A percentile compares a stretch with the other conserved stretches of the same genome.
Evolutionary conservation across 1,139 yeast genomes (phyloP).

Genomic region (Saccharomyces pastorianus): DNA sequence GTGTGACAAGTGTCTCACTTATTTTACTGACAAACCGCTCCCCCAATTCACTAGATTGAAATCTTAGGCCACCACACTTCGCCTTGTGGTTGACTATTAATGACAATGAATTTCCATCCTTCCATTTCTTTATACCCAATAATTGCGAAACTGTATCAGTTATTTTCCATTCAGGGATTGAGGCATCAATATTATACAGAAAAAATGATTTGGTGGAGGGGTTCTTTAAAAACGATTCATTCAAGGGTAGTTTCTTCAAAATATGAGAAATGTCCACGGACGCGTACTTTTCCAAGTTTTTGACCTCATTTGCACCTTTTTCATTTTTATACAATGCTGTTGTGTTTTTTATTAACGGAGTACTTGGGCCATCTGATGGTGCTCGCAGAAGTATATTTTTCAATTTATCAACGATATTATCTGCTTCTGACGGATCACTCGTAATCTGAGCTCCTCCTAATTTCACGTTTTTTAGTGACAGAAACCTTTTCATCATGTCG

Average conservation of each 20-base stretch:
- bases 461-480: conserved; percentile 41
- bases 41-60: conserved; percentile 14
- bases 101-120: conserved; percentile 17
- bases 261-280: conserved; percentile 14
- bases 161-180: conserved; percentile 27
- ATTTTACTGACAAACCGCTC: conserved; percentile 9
- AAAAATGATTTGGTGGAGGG: conserved; percentile 16
- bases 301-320: not conserved
- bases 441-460: conserved; percentile 37
- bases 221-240: conserved; percentile 10
- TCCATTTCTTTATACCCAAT: conserved; percentile 17
- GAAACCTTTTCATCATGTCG: conserved; percentile 44
- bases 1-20: conserved; percentile 1
- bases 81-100: conserved; percentile 25
- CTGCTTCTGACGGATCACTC: conserved; percentile 29
- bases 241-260: conserved; percentile 17
- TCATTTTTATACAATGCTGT: not conserved
- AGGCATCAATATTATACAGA: conserved; percentile 23
- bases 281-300: conserved; percentile 4
- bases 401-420: conserved; percentile 29
- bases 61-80: conserved; percentile 23
- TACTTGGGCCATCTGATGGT: not conserved
- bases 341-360: not conserved
- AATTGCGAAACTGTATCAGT: conserved; percentile 16
- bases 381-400: conserved; percentile 13